Evolutionary conservation across 805 yeast genomes (phyloP).

Genomic region (Barnettozyma botsteinii): DNA sequence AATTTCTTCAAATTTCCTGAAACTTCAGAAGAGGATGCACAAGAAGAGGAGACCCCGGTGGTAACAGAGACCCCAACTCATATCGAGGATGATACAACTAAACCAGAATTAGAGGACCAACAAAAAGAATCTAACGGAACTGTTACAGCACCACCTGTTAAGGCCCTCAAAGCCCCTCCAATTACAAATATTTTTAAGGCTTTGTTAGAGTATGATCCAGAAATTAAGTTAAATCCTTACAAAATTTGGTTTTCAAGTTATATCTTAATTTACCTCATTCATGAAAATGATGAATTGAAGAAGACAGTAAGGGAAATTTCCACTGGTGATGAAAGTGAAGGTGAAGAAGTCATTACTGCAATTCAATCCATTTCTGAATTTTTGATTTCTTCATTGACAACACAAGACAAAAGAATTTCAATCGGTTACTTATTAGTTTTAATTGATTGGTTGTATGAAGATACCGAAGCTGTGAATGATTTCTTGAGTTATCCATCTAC

Average conservation of each 20-base stretch:
- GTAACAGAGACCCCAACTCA: background rate
- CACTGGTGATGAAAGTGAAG: slow-evolving; percentile 52
- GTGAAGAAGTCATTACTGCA: slow-evolving; percentile 64
- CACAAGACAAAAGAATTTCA: slow-evolving; percentile 67
- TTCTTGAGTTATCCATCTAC: slow-evolving; percentile 63
- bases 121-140: background rate
- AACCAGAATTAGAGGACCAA: no score
- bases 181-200: slow-evolving; percentile 62
- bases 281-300: slow-evolving; percentile 45
- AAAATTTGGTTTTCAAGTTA: slow-evolving; percentile 78
- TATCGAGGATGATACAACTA: no score
- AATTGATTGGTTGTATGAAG: slow-evolving; percentile 73
- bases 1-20: slow-evolving; percentile 31
- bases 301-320: slow-evolving; percentile 42
- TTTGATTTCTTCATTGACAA: slow-evolving; percentile 55
- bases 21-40: slow-evolving; percentile 17
- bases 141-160: background rate
- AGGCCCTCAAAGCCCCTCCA: slow-evolving; percentile 25
- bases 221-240: slow-evolving; percentile 74
- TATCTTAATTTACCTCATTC: slow-evolving; percentile 56
- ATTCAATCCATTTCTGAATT: slow-evolving; percentile 77
- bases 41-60: slow-evolving; percentile 10
- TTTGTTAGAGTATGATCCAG: slow-evolving; percentile 71
- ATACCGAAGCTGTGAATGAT: slow-evolving; percentile 65
- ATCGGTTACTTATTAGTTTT: slow-evolving; percentile 74